Base-by-base conservation (phyloP, 2,329 filamentous ascomycete genomes). In the Pseudomassariella vexata region DNA sequence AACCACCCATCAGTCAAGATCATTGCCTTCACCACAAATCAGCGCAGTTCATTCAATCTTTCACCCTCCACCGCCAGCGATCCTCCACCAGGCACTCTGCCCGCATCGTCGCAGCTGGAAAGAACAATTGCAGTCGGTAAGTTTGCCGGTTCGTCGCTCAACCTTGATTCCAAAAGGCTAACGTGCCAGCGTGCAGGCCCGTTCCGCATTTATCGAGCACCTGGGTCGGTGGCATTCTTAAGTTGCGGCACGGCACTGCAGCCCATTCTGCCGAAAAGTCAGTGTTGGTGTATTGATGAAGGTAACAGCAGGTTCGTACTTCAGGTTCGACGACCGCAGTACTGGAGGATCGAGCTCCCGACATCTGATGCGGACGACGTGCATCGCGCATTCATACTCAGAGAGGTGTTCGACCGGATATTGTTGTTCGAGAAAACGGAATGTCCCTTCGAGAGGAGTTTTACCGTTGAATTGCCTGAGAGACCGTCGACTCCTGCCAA, bases 281-380 rank as follows among this genome's bases (percentile, higher is more conserved):
- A 95, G 58, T 94, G 85, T 53, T 95, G 89, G 89, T 94, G 85
- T 55, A 83, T 95, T 19, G 85, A 94, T 55, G 83, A 86, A 36
- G 73, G 80, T 35, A 82, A 82, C 24, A 87, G 68, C 56, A 74
- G 81, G 46, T 95, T 94, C 46, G 83, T 94, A n/a, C 63, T 95
- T 37, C 83, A 89, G 43, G 86, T 94, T 42, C 73, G 87, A 15
- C 76, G 82, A 26, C 82, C 89, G 19, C 82, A 83, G 25, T 95
- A 92, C 56, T 95, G 92, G 72, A 79, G 89, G 42, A 92, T 95
- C 48, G 89, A 95, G 52, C 62, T 95, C 5, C 85, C 87, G 0
- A 71, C 77, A 11, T 67, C 68, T 21, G 74, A 74, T 1, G 62
- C 72, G 3, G 76, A 82, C 15, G 81, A 90, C 41, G 66, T 72